Base-by-base conservation (phyloP, 1,139 yeast species). In the Geotrichum klebahnii region DNA sequence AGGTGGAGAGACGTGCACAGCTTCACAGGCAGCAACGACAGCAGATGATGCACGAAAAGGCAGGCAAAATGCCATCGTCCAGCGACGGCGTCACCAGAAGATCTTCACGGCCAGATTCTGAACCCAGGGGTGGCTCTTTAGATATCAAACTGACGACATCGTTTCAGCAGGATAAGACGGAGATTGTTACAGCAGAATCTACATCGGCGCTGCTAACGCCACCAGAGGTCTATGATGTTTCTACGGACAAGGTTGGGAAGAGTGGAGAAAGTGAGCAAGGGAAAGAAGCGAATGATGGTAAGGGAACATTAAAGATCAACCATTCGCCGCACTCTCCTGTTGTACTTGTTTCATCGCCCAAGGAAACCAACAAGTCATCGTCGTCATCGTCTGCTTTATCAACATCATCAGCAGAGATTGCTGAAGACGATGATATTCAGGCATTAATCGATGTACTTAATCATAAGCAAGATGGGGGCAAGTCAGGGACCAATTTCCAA, bases 1-100 rank as follows among this genome's bases (percentile, higher is more conserved):
- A 57, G 48, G 53, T 56, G 3, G 55, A 56, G 24, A 57, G 57
- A 17, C 44, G 50, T 6, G 45, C 41, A 6, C 38, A n/a, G 26
- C 44, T 38, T 12, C 46, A 23, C 19, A n/a, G 31, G 14, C 42
- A 45, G 19, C 43, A 31, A 36, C 52, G 45, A n/a, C n/a, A n/a
- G 14, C 31, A 36, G 16, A 20, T 24, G 20, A 37, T 20, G 48
- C 44, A 16, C 34, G 46, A 38, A 36, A 44, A 39, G 33, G 43
- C 37, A 2, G 22, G 28, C 10, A 17, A 20, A 9, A 19, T 16
- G 24, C 35, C 14, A 14, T 23, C n/a, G 8, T 17, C 29, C 20
- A 39, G 33, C 43, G 17, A 17, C 14, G 28, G 24, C 14, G 24
- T 12, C 23, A 5, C 12, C 6, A 22, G 31, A 26, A 10, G 10